Evolutionary conservation across 106 monocot species (phyloP).

Genomic region (Alisma plantagoaquatica): DNA sequence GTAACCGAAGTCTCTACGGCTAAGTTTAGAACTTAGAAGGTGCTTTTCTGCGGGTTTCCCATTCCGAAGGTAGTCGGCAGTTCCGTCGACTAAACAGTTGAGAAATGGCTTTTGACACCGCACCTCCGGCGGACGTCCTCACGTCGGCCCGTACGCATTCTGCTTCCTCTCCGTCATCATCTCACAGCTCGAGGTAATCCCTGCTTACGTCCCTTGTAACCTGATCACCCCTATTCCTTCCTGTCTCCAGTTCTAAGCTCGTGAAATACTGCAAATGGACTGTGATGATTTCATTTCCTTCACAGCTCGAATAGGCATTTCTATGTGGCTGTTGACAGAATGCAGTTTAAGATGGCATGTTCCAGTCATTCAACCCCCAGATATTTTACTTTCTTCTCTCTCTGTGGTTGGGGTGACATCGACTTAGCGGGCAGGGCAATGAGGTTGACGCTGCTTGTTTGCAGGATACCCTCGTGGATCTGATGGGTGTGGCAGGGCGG

Average conservation of each 20-base stretch:
- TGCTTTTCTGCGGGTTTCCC: no score
- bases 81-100: no score
- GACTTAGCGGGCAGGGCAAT: no score
- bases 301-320: constrained; percentile 56
- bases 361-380: not conserved
- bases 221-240: no score
- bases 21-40: no score
- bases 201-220: not conserved
- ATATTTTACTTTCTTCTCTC: no score
- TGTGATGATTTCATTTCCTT: not conserved
- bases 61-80: no score
- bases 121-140: constrained; percentile 12
- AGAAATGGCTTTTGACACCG: constrained; percentile 2
- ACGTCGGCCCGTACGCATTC: constrained; percentile 30
- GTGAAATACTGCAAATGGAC: no score
- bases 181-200: constrained; percentile 21
- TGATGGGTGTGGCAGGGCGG: constrained; percentile 66
- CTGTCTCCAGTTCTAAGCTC: not conserved
- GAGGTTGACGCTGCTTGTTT: no score
- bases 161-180: constrained; percentile 7
- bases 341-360: constrained; percentile 73
- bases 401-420: no score
- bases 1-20: no score
- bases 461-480: constrained; percentile 86
- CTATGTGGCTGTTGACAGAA: constrained; percentile 72